Conservation (phyloP, 805 yeast species). For the Candida boleticola region DNA sequence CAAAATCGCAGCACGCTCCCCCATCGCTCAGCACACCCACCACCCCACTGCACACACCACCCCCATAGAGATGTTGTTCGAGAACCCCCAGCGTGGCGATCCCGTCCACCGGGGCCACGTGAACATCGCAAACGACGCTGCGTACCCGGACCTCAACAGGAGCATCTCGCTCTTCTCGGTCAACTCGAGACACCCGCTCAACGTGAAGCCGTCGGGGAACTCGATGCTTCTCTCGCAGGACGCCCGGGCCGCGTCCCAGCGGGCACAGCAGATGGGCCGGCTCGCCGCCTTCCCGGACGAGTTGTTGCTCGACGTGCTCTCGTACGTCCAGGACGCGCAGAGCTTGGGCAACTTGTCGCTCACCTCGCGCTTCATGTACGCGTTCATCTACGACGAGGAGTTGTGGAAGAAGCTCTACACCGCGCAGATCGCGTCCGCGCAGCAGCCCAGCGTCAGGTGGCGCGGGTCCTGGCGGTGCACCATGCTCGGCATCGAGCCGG, state of each 20-base stretch:
- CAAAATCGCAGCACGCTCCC: too few relatives aligned
- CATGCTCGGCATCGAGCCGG: conserved; percentile 34
- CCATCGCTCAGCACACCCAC: too few relatives aligned
- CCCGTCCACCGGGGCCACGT: too few relatives aligned
- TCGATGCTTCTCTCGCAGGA: conserved; percentile 36
- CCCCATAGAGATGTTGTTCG: too few relatives aligned
- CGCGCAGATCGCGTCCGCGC: conserved; percentile 4
- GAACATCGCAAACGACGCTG: too few relatives aligned
- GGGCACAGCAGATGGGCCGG: conserved; percentile 48
- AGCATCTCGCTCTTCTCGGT: conserved; percentile 20
- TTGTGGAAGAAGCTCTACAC: conserved; percentile 68
- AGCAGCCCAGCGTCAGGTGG: conserved; percentile 43
- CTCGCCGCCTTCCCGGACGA: conserved; percentile 62
- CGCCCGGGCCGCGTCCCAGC: conserved; percentile 7
- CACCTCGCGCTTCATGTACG: conserved; percentile 67
- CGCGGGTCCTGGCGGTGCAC: conserved; percentile 80
- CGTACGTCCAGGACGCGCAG: conserved; percentile 43
- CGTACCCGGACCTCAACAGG: conserved; percentile 9
- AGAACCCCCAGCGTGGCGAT: too few relatives aligned
- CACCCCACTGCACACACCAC: too few relatives aligned
- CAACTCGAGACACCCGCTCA: conserved; percentile 61
- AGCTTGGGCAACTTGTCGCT: conserved; percentile 55
- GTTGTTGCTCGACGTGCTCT: conserved; percentile 51
- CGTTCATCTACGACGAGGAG: conserved; percentile 73
- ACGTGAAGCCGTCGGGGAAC: conserved; percentile 77